Evolutionary conservation across 352 stramenopile species (phyloP).

Genomic region (Elongisporangium prolatum): DNA sequence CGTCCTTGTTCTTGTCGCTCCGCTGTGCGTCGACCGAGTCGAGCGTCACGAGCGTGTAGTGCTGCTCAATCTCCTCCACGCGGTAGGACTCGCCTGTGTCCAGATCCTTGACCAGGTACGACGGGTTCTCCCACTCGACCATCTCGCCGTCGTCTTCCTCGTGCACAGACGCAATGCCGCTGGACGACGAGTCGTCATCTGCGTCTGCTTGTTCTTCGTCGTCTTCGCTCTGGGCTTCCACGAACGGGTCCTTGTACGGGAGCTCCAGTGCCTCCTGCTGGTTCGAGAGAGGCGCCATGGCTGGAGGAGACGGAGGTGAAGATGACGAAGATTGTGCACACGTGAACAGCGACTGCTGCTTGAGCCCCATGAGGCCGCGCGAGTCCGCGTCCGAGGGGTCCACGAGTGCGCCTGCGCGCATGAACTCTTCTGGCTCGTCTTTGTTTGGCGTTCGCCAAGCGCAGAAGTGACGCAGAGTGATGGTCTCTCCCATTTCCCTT

Average conservation of each 20-base stretch:
- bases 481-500: not conserved
- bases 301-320: not conserved
- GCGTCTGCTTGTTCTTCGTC: no score
- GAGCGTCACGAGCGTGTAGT: conserved; percentile 72
- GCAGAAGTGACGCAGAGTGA: not conserved
- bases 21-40: conserved; percentile 54
- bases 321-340: not conserved
- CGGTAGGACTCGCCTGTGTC: conserved; percentile 75
- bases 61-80: conserved; percentile 81
- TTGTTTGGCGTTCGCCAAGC: not conserved
- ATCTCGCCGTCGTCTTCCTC: conserved; percentile 16
- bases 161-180: conserved; percentile 1
- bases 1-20: conserved; percentile 17
- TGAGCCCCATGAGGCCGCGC: not conserved
- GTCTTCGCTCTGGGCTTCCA: conserved; percentile 27
- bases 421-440: conserved; percentile 4
- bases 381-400: conserved; percentile 2
- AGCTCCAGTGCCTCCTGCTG: conserved; percentile 26
- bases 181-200: conserved; percentile 23
- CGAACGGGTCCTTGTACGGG: conserved; percentile 46
- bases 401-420: conserved; percentile 16
- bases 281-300: conserved; percentile 1
- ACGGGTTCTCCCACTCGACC: conserved; percentile 70
- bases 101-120: conserved; percentile 78
- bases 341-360: conserved; percentile 3